Evolutionary conservation across 176 grass and related monocot species (phyloP), one percentile per base, ranked within the genome.

Genomic region (Phoenix dactylifera): DNA sequence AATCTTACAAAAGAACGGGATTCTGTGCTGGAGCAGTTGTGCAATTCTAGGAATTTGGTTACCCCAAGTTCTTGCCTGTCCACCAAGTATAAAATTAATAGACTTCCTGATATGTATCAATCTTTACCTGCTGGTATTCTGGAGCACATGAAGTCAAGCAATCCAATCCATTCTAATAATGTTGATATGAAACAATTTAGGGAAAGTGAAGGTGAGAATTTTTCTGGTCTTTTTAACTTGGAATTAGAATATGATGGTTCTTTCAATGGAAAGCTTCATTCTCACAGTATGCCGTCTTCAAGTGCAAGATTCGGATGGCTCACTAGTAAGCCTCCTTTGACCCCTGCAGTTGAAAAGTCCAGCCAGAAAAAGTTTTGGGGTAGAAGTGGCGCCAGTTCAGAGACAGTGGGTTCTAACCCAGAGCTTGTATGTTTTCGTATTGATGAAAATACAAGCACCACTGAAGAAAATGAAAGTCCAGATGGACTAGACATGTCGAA

Each of bases 391-490:
- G 62, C 74, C 69, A 58, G 76, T 88, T 85, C 75, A 56, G 78
- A 81, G 39, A 76, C 69, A 30, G 60, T 83, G 67, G 74, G 66
- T 58, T 74, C 76, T 49, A 81, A 76, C 66, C 80, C 84, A 59
- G 89, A 95, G 67, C 75, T 82, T 61, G 68, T 49, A 59, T 88
- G 85, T 64, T 94, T 85, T 70, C 71, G 75, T 75, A 94, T 94
- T 67, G 89, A 94, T 18, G 89, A 94, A 84, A 74, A 94, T 64
- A 77, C 61, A 60, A 63, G 19, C 65, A 80, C 71, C 54, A 59
- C 51, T n/a, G 84, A 94, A 64, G 77, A 74, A 78, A 74, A 82
- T 70, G 68, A 85, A 4, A 4, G 10, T 35, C 74, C 16, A 5
- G 54, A 62, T 63, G 26, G 14, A 4, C n/a, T 60, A 9, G 26